These are phyloP conservation scores for Corynespora cassiicola DNA, from an alignment of 2,329 filamentous ascomycete species.

Conservation along the genomic window DNA sequence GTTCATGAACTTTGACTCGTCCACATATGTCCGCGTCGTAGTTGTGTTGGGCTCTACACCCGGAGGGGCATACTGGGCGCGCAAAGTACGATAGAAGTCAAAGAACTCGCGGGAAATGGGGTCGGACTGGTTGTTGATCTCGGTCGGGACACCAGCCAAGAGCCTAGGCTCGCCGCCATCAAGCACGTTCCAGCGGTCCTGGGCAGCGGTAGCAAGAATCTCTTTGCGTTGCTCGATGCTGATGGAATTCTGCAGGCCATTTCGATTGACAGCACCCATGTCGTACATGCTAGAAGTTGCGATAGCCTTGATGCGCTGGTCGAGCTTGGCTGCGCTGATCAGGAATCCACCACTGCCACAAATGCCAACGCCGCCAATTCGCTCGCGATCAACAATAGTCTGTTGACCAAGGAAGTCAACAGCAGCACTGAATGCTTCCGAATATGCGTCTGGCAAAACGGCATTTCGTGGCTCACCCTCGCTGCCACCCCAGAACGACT, in stretches of 20 bases:
- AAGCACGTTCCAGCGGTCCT: constrained; percentile 16
- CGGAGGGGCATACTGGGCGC: constrained; percentile 32
- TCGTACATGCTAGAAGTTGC: constrained; percentile 29
- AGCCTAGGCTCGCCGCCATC: constrained; percentile 12
- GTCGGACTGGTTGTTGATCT: constrained; percentile 22
- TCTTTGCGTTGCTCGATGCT: constrained; percentile 17
- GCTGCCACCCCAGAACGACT: constrained; percentile 32
- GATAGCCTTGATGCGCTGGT: constrained; percentile 29
- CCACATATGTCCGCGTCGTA: constrained; percentile 38
- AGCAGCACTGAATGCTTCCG: constrained; percentile 38
- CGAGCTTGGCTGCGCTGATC: constrained; percentile 46
- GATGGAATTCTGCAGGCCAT: constrained; percentile 14
- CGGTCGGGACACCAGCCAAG: constrained; percentile 10
- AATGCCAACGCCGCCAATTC: constrained; percentile 38
- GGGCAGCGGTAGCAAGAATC: constrained; percentile 9
- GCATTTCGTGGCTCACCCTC: constrained; percentile 32
- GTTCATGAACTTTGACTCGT: constrained; percentile 37
- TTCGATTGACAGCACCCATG: constrained; percentile 18
- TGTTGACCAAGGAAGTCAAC: constrained; percentile 36
- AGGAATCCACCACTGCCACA: constrained; percentile 39
- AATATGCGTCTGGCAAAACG: constrained; percentile 31
- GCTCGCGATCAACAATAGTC: constrained; percentile 31
- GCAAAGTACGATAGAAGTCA: constrained; percentile 41
- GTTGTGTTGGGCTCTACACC: constrained; percentile 26
- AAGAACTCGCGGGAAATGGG: constrained; percentile 34